phyloP scores from a whole-genome alignment of 768 basidiomycete genomes.

The Suillus decipiens region DNA sequence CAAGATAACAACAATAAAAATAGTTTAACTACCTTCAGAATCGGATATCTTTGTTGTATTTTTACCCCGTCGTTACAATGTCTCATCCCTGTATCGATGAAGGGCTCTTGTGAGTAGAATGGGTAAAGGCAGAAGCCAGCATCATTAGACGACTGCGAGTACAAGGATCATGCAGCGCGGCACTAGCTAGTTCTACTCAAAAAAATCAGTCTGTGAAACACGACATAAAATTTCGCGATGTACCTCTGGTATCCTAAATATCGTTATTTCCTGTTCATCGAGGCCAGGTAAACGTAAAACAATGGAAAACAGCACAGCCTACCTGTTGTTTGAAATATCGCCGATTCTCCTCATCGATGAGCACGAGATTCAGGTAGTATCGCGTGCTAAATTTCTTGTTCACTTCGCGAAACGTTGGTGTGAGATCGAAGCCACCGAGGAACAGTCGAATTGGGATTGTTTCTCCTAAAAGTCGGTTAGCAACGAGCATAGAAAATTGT shows the following conservation, averaged over 20 bases:
- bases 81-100: not conserved
- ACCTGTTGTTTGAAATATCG: slow-evolving; percentile 98
- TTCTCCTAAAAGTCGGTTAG: slow-evolving; percentile 62
- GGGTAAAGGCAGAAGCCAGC: not conserved
- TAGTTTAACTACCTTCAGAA: not conserved
- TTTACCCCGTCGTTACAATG: slow-evolving; percentile 1
- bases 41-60: not conserved
- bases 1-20: not conserved
- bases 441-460: slow-evolving; percentile 98
- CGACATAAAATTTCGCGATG: slow-evolving; percentile 19
- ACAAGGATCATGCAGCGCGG: slow-evolving; percentile 3
- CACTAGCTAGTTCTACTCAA: slow-evolving; percentile 36
- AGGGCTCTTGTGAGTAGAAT: not conserved
- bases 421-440: slow-evolving; percentile 97
- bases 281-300: not conserved
- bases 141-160: not conserved
- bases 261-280: slow-evolving; percentile 70
- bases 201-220: slow-evolving; percentile 10
- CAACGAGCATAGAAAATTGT: not conserved
- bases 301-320: slow-evolving; percentile 13
- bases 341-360: slow-evolving; percentile 97
- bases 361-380: slow-evolving; percentile 96
- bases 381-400: slow-evolving; percentile 99
- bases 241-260: slow-evolving; percentile 89
- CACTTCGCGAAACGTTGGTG: slow-evolving; percentile 97